These are phyloP conservation scores for Vicia faba DNA, from an alignment of 306 rosid species.

Conservation along the genomic window DNA sequence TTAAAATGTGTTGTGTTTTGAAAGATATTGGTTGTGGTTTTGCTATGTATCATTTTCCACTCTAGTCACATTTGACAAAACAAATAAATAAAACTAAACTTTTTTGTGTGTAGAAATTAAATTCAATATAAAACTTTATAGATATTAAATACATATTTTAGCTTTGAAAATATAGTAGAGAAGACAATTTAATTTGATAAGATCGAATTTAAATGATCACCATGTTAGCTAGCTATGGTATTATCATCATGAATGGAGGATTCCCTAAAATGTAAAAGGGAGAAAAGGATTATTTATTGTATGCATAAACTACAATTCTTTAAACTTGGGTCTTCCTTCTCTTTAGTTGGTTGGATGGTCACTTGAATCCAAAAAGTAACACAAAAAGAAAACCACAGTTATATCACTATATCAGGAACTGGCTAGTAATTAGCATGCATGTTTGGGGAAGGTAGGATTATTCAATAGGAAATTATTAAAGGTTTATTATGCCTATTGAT, in stretches of 20 bases:
- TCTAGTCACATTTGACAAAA: too few relatives aligned
- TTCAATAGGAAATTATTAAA: constrained; percentile 8
- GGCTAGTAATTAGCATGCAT: constrained; percentile 21
- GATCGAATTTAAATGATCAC: constrained; percentile 21
- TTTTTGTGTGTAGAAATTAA: too few relatives aligned
- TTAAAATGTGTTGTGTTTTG: constrained; percentile 30
- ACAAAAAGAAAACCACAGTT: constrained; percentile 27
- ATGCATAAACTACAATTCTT: constrained; percentile 11
- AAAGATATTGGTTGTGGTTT: constrained; percentile 29
- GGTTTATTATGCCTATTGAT: neutral
- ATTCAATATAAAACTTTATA: too few relatives aligned
- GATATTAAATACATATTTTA: neutral
- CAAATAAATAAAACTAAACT: too few relatives aligned
- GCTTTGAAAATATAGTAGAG: neutral
- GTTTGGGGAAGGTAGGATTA: constrained; percentile 4
- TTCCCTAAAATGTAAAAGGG: constrained; percentile 13
- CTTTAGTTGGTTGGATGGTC: constrained; percentile 16
- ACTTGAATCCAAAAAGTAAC: constrained; percentile 12
- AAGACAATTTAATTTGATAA: constrained; percentile 6
- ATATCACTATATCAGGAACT: constrained; percentile 3
- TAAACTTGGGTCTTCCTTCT: neutral
- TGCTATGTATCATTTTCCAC: neutral
- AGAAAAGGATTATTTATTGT: constrained; percentile 6
- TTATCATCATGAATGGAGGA: constrained; percentile 26
- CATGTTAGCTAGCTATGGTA: constrained; percentile 16